Evolutionary conservation across 768 basidiomycete species (phyloP).

Genomic region (Amanita jacksonii): DNA sequence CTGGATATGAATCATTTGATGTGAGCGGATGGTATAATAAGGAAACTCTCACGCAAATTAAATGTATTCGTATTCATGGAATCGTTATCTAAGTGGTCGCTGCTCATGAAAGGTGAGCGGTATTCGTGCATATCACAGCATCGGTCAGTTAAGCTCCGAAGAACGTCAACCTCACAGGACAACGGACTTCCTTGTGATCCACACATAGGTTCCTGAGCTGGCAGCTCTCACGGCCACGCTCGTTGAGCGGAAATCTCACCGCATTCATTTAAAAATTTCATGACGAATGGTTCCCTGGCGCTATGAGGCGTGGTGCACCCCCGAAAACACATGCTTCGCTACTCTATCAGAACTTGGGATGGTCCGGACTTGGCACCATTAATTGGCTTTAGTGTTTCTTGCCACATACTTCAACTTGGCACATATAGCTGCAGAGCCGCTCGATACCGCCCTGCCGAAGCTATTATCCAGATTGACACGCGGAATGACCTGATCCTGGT

Average conservation of each 20-base stretch:
- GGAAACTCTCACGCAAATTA: slow-evolving; percentile 2
- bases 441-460: not conserved
- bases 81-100: not conserved
- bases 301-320: not conserved
- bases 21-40: not conserved
- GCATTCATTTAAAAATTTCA: slow-evolving; percentile 9
- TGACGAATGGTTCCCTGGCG: not conserved
- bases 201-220: no score
- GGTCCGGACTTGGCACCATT: not conserved
- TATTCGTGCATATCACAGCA: not conserved
- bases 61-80: not conserved
- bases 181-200: no score
- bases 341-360: not conserved
- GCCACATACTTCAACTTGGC: not conserved
- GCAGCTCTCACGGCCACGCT: not conserved
- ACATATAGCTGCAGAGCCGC: not conserved
- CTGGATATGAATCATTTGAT: slow-evolving; percentile 6
- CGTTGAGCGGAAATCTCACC: slow-evolving; percentile 2
- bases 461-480: not conserved
- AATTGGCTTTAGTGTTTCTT: not conserved
- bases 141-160: slow-evolving; percentile 3
- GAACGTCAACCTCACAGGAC: not conserved
- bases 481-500: no score
- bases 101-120: not conserved
- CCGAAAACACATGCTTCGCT: not conserved